These are phyloP conservation scores for Zarea fungicola DNA, from an alignment of 2,329 filamentous ascomycete genomes.

Conservation along the genomic window DNA sequence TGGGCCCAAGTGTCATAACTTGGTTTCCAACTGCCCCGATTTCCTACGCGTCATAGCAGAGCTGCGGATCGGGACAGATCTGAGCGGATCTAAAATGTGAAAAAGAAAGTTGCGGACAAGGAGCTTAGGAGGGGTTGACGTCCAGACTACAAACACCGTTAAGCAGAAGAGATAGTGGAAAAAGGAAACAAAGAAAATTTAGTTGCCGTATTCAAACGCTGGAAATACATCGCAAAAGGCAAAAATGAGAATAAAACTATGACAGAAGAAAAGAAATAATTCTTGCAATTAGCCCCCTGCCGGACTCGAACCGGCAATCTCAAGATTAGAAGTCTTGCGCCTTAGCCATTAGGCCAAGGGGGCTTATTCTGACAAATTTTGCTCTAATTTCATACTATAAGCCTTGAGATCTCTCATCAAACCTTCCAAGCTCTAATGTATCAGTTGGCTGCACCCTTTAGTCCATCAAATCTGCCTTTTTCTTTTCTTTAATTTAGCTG, in stretches of 20 bases:
- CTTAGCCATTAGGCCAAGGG: conserved; percentile 15
- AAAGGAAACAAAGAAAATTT: background rate
- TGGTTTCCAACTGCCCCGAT: conserved; percentile 6
- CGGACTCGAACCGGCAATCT: conserved; percentile 15
- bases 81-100: background rate
- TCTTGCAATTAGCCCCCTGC: conserved; percentile 11
- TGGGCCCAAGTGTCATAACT: too few relatives aligned
- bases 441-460: too few relatives aligned
- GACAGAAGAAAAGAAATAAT: conserved; percentile 1
- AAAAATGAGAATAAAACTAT: background rate
- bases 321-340: conserved; percentile 14
- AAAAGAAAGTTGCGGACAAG: background rate
- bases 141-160: too few relatives aligned
- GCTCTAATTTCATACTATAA: conserved; percentile 2
- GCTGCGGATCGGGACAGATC: conserved; percentile 8
- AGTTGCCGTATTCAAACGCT: too few relatives aligned
- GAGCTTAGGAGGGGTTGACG: too few relatives aligned
- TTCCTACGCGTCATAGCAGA: conserved; percentile 8
- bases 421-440: too few relatives aligned
- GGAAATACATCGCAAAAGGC: background rate
- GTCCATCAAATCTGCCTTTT: too few relatives aligned
- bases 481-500: too few relatives aligned
- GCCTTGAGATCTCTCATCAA: fast-evolving
- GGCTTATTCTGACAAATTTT: conserved; percentile 2
- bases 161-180: too few relatives aligned